phyloP scores from a whole-genome alignment of 805 yeast species.

The Grigorovia transvaalensis region DNA sequence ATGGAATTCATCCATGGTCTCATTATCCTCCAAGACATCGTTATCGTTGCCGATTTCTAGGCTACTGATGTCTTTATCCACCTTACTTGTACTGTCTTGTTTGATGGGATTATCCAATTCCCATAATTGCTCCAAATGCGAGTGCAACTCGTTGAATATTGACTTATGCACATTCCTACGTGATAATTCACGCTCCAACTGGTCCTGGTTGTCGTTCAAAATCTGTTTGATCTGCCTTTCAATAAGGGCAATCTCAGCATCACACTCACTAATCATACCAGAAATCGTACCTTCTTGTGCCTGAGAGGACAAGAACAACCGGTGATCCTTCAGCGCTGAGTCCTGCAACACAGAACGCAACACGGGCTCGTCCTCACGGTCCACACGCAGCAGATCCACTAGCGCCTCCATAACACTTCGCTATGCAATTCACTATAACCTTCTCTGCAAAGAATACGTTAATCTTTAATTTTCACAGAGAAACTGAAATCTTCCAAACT shows the following conservation, averaged over 20 bases:
- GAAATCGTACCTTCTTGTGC: slow-evolving; percentile 32
- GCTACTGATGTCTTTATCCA: slow-evolving; percentile 4
- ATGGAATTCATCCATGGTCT: slow-evolving; percentile 24
- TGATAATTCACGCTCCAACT: slow-evolving; percentile 38
- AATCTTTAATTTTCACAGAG: not conserved
- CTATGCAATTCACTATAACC: too few species aligned
- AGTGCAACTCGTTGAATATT: slow-evolving; percentile 10
- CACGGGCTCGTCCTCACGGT: slow-evolving; percentile 8
- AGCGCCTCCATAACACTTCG: not conserved
- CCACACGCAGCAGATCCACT: not conserved
- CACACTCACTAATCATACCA: slow-evolving; percentile 68
- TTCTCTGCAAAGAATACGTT: too few species aligned
- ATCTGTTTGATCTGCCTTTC: slow-evolving; percentile 37
- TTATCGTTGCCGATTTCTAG: slow-evolving; percentile 4
- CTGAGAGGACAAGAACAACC: slow-evolving; percentile 33
- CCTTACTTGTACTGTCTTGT: not conserved
- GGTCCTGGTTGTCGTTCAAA: slow-evolving; percentile 27
- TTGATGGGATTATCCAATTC: slow-evolving; percentile 21
- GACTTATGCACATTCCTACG: slow-evolving; percentile 9
- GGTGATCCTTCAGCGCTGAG: slow-evolving; percentile 38
- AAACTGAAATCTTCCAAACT: not conserved
- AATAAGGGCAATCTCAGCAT: slow-evolving; percentile 39
- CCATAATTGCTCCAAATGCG: slow-evolving; percentile 23
- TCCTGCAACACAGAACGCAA: slow-evolving; percentile 33
- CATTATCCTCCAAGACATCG: slow-evolving; percentile 12